Evolutionary conservation across 2,329 filamentous ascomycete species (phyloP), one percentile per base, ranked within the genome.

Genomic region (Phaeophleospora eucalypticola): DNA sequence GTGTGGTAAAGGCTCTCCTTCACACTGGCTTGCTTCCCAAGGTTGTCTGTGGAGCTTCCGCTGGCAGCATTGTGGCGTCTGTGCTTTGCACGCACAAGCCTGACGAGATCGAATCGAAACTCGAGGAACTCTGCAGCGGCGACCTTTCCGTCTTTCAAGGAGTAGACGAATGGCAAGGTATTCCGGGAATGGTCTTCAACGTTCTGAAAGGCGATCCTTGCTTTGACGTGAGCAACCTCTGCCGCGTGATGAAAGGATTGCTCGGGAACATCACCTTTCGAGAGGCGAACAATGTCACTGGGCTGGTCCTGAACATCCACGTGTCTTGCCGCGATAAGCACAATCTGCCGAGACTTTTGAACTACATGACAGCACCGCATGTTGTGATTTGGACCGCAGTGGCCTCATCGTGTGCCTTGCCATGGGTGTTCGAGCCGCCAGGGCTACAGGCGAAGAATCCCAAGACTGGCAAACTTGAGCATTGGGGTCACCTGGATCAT

Each of bases 301-400:
- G 89, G 20, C 81, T 89, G 48, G 90, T 96, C 51, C 80, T 95
- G 61, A 97, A 96, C 65, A 95, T 97, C 32, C 90, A 87, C 48
- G 90, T 97, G 4, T 95, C 90, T 0, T 89, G 87, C 2, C 86
- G 88, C 1, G 88, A 87, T 14, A 79, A 91, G 45, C 93, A 94
- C 65, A 90, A 96, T 64, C 75, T 95, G 14, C 91, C 90, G 0
- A 77, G 87, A 32, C 73, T 97, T 0, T 76, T 97, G 57, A 97
- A 97, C 66, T 96, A 95, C 61, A 80, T 95, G 49, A 96, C 91
- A 0, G 86, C 91, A 0, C 90, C 91, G 0, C 93, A 96, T 63
- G 90, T 97, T 43, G 80, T 96, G 71, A 90, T 97, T 45, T 95
- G 90, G 89, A 95, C 90, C 14, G 91, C 91, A 27, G 90, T 96